A percentile compares a stretch with the other conserved stretches of the same genome.
Conservation (phyloP, 2,329 filamentous ascomycete species). For the Eutypa lata region DNA sequence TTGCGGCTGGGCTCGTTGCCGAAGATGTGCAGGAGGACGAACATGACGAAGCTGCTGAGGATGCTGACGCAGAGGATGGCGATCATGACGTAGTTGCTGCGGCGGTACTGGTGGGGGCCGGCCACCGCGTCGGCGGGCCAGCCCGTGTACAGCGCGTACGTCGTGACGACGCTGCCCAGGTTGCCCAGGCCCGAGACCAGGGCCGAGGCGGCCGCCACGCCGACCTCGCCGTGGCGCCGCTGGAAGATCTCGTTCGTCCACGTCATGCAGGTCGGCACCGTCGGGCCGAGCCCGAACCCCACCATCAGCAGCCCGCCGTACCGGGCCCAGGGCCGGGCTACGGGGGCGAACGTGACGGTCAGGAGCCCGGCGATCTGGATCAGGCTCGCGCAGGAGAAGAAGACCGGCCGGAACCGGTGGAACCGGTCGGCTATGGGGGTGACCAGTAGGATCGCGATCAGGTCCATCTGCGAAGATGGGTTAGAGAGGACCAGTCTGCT, state of each 20-base stretch:
- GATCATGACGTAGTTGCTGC: conserved; percentile 85
- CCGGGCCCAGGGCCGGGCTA: conserved; percentile 70
- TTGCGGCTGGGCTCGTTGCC: conserved; percentile 52
- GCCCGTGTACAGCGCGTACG: conserved; percentile 83
- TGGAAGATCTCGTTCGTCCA: conserved; percentile 93
- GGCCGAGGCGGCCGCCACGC: conserved; percentile 80
- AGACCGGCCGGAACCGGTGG: conserved; percentile 72
- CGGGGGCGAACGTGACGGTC: conserved; percentile 69
- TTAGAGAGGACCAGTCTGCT: background rate
- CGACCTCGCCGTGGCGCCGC: conserved; percentile 82
- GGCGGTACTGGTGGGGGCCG: conserved; percentile 70
- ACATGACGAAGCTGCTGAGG: conserved; percentile 66
- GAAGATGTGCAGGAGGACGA: conserved; percentile 57
- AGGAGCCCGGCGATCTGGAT: conserved; percentile 82
- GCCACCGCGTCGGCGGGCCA: conserved; percentile 74
- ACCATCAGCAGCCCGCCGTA: conserved; percentile 89
- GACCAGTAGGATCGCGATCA: conserved; percentile 80
- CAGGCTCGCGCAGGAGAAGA: conserved; percentile 73
- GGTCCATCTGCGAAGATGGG: conserved; percentile 62
- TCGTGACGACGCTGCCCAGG: conserved; percentile 80
- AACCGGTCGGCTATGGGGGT: conserved; percentile 87
- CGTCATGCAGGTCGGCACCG: conserved; percentile 89
- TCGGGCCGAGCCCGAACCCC: conserved; percentile 85
- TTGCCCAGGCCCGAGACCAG: conserved; percentile 86
- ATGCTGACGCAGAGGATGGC: conserved; percentile 80